Conservation (phyloP, 1,284 basidiomycete genomes). For the Golubevia sp. region DNA sequence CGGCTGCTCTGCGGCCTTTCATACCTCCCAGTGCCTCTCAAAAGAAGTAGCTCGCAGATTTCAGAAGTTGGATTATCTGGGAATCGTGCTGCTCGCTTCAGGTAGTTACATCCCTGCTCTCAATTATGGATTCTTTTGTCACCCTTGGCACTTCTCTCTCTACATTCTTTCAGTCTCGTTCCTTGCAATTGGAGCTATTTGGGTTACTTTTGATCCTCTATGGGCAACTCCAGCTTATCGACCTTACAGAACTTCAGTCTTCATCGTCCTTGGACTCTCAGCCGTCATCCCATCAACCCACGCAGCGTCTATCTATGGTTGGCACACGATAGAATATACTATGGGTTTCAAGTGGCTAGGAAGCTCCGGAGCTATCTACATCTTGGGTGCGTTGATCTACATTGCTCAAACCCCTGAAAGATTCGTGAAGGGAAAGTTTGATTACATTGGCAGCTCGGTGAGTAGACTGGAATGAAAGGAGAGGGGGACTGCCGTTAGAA, state of each 20-base stretch:
- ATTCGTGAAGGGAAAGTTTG: slow-evolving; percentile 48
- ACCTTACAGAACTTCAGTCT: slow-evolving; percentile 39
- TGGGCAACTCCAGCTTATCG: slow-evolving; percentile 48
- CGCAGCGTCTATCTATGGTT: slow-evolving; percentile 33
- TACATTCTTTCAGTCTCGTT: neutral
- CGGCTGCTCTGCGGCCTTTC: neutral
- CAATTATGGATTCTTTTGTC: slow-evolving; percentile 56
- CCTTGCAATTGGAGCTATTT: slow-evolving; percentile 13
- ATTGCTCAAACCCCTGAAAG: slow-evolving; percentile 43
- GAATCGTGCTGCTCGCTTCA: neutral
- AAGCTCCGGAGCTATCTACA: slow-evolving; percentile 41
- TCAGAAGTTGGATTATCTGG: slow-evolving; percentile 1
- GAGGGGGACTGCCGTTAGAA: too few species aligned
- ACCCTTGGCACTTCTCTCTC: slow-evolving; percentile 19
- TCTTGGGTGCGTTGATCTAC: slow-evolving; percentile 46
- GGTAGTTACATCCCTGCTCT: slow-evolving; percentile 16
- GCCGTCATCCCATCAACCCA: slow-evolving; percentile 48
- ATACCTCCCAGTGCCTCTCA: neutral
- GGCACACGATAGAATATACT: slow-evolving; percentile 33
- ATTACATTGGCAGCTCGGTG: slow-evolving; percentile 15
- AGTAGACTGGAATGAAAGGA: slow-evolving; percentile 9
- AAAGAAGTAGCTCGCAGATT: neutral
- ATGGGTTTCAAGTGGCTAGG: slow-evolving; percentile 45
- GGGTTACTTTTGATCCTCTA: slow-evolving; percentile 30
- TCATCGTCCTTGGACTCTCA: slow-evolving; percentile 47